A percentile compares a stretch with the other conserved stretches of the same genome.
Conservation (phyloP, 441 rosid species). For the Daphne laureola region DNA sequence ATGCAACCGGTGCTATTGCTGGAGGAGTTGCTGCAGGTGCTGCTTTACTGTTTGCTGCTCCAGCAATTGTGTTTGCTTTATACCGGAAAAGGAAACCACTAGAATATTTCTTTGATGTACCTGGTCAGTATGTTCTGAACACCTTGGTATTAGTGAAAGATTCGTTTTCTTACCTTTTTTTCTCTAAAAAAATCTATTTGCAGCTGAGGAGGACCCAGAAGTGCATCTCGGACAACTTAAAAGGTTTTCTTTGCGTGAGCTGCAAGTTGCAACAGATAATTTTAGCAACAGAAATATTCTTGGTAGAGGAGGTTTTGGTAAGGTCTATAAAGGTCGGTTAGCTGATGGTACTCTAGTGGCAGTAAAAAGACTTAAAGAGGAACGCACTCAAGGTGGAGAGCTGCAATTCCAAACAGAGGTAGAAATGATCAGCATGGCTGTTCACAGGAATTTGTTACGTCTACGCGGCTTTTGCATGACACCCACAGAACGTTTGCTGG, state of each 20-base stretch:
- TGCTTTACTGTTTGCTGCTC: conserved; percentile 84
- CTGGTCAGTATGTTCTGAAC: conserved; percentile 46
- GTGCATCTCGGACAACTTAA: conserved; percentile 83
- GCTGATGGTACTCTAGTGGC: conserved; percentile 75
- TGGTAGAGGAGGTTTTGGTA: conserved; percentile 86
- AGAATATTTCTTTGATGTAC: conserved; percentile 90
- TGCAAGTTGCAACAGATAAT: conserved; percentile 76
- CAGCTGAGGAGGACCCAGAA: conserved; percentile 96
- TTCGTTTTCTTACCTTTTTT: conserved; percentile 8
- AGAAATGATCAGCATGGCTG: conserved; percentile 92
- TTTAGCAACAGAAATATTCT: conserved; percentile 64
- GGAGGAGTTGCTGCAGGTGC: conserved; percentile 98
- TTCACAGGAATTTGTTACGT: conserved; percentile 77
- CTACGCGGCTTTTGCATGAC: conserved; percentile 94
- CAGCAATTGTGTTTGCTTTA: conserved; percentile 73
- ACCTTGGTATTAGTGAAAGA: background rate
- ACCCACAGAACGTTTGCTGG: conserved; percentile 81
- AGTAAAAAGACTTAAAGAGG: conserved; percentile 82
- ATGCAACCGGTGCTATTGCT: conserved; percentile 72
- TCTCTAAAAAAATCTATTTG: conserved; percentile 12
- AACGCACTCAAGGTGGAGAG: conserved; percentile 79
- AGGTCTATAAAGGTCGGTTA: conserved; percentile 84
- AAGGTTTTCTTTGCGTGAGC: conserved; percentile 73
- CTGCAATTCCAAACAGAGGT: conserved; percentile 89
- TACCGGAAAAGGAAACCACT: conserved; percentile 70